These are phyloP conservation scores for Dothiorella sarmentorum DNA, from an alignment of 2,329 filamentous ascomycete species.

Conservation along the genomic window DNA sequence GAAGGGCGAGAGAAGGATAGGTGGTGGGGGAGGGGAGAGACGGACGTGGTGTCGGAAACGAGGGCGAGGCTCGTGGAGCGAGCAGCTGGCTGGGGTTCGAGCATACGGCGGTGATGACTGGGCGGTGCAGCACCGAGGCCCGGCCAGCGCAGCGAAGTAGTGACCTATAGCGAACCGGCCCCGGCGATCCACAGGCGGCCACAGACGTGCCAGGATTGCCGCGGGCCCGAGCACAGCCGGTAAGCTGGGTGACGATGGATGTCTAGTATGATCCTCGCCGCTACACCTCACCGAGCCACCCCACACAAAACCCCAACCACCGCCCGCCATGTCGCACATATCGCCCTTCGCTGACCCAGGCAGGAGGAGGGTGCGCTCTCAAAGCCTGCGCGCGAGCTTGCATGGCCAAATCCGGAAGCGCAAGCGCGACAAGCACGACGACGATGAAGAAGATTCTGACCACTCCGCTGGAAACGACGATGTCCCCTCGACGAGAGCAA, in stretches of 20 bases:
- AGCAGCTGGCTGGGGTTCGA: slow-evolving; percentile 18
- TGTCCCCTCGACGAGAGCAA: slow-evolving; percentile 22
- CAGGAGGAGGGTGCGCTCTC: slow-evolving; percentile 3
- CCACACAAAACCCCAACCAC: not conserved
- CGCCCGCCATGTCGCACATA: not conserved
- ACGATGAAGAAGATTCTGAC: slow-evolving; percentile 18
- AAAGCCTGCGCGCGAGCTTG: slow-evolving; percentile 33
- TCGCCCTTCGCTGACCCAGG: slow-evolving; percentile 2
- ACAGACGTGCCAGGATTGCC: no score
- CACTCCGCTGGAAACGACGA: slow-evolving; percentile 19
- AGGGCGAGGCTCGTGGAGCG: slow-evolving; percentile 17
- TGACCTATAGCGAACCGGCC: no score
- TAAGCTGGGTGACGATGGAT: slow-evolving; percentile 9
- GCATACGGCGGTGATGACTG: slow-evolving; percentile 16
- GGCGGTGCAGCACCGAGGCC: not conserved
- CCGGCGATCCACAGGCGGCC: no score
- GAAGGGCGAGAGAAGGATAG: slow-evolving; percentile 14
- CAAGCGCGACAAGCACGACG: slow-evolving; percentile 25
- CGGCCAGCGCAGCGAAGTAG: not conserved
- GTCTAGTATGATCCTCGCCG: no score
- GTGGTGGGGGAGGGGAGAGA: slow-evolving; percentile 14
- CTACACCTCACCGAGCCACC: not conserved
- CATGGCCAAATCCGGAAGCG: slow-evolving; percentile 25
- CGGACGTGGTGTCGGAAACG: slow-evolving; percentile 10
- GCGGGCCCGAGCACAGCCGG: not conserved